Evolutionary conservation across 192 early-diverging fungal species (phyloP).

Genomic region (Umbelopsis isabellina): DNA sequence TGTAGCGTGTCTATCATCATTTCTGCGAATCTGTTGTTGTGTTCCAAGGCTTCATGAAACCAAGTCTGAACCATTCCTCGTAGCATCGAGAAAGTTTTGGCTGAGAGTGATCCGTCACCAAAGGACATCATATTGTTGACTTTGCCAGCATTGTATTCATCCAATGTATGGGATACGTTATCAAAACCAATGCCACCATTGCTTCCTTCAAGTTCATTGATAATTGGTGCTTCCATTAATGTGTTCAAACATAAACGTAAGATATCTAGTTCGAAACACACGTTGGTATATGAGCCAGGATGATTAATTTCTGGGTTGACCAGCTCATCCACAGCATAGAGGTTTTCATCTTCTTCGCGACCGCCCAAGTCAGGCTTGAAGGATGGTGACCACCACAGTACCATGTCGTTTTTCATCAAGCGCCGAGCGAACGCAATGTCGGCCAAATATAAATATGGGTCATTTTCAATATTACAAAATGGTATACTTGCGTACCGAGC

Average conservation of each 20-base stretch:
- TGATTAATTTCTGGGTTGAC: slow-evolving; percentile 74
- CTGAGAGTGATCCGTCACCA: slow-evolving; percentile 48
- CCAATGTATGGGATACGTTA: slow-evolving; percentile 56
- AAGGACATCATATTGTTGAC: slow-evolving; percentile 39
- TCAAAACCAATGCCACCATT: slow-evolving; percentile 44
- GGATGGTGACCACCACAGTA: slow-evolving; percentile 90
- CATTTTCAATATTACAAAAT: slow-evolving; percentile 86
- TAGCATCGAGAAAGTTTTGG: slow-evolving; percentile 74
- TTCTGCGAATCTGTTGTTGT: slow-evolving; percentile 68
- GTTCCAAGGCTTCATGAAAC: slow-evolving; percentile 68
- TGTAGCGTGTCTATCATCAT: slow-evolving; percentile 84
- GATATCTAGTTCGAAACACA: slow-evolving; percentile 86
- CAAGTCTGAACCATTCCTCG: slow-evolving; percentile 79
- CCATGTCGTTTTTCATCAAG: slow-evolving; percentile 75
- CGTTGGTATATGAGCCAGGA: slow-evolving; percentile 76
- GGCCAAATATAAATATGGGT: slow-evolving; percentile 78
- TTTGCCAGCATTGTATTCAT: slow-evolving; percentile 60
- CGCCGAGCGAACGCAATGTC: slow-evolving; percentile 87
- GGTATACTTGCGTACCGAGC: slow-evolving; percentile 86
- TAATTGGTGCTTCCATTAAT: slow-evolving; percentile 70
- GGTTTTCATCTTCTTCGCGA: slow-evolving; percentile 78
- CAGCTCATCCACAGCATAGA: slow-evolving; percentile 53
- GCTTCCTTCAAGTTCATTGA: slow-evolving; percentile 80
- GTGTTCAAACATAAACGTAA: slow-evolving; percentile 84
- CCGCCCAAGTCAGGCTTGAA: slow-evolving; percentile 88